Evolutionary conservation across 208 protist species (phyloP), one percentile per base, ranked within the genome.

Genomic region (Angomonas ambiguus): DNA sequence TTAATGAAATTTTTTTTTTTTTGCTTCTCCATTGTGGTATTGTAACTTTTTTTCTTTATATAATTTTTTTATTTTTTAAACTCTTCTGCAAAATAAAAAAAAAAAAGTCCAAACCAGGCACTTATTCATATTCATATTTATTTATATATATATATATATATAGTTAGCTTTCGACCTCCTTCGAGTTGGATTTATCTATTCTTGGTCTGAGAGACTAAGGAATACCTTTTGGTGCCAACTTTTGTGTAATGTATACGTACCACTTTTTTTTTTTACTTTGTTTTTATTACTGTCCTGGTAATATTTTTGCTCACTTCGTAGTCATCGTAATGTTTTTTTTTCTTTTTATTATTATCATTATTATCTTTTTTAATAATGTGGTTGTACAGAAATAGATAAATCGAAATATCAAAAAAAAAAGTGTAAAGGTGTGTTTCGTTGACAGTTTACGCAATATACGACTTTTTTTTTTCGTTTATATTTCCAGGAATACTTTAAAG

Each of bases 241-340:
- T 53, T 53, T 68, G 0, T 11, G 30, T 65, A 27, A 24, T 59
- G 2, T 2, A 58, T 31, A 48, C 28, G 28, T 2, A 42, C 27
- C 51, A 41, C 65, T 68, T 68, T 55, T 59, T 33, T 59, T 6
- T 67, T 69, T 5, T 24, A 31, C 48, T 11, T 32, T 60, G 18
- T 59, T 25, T n/a, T 62, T 62, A 38, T 31, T 49, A 16, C 31
- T 62, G 6, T 62, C 2, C 11, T 18, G 35, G 32, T 38, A 34
- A 41, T 58, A 35, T 60, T 61, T 55, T 51, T 59, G 61, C 38
- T 69, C 1, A 18, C 1, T 41, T 61, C 34, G 33, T 48, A 24
- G n/a, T 28, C 33, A 38, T 63, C 20, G 45, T 63, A 20, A 31
- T 56, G 51, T 45, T 55, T 63, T 61, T 41, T 61, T 45, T 68